These are phyloP conservation scores for Hymenoscyphus albidus DNA, from an alignment of 2,329 filamentous ascomycete species.

Conservation along the genomic window DNA sequence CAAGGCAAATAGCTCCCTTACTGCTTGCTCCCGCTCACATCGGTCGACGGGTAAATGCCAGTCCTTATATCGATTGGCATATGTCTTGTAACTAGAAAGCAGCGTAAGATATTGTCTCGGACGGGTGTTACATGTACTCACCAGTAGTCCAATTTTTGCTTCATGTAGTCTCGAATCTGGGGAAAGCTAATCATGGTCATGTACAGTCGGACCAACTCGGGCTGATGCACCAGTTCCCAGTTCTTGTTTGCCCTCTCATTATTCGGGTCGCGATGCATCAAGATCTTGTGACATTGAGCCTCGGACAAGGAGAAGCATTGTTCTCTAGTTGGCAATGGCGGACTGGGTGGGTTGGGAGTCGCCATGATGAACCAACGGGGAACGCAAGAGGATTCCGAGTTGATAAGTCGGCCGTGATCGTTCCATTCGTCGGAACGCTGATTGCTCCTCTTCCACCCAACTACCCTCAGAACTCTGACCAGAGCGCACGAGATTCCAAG, in stretches of 20 bases:
- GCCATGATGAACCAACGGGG: conserved; percentile 2
- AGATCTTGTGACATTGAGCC: conserved; percentile 26
- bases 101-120: conserved; percentile 9
- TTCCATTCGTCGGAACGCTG: conserved; percentile 15
- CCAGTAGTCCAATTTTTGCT: conserved; percentile 26
- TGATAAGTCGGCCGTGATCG: conserved; percentile 8
- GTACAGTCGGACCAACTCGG: conserved; percentile 28
- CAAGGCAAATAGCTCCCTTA: conserved; percentile 23
- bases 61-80: conserved; percentile 27
- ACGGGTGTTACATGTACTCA: conserved; percentile 14
- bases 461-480: too few relatives aligned
- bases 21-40: conserved; percentile 21
- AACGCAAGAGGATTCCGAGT: conserved; percentile 10
- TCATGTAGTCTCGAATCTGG: conserved; percentile 27
- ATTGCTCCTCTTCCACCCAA: neutral
- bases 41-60: conserved; percentile 27
- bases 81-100: conserved; percentile 28
- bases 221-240: conserved; percentile 26
- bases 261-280: conserved; percentile 23
- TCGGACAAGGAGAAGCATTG: conserved; percentile 28
- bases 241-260: conserved; percentile 21
- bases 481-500: neutral
- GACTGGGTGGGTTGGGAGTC: conserved; percentile 8
- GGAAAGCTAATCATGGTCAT: conserved; percentile 30
- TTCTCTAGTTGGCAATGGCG: conserved; percentile 23